These are phyloP conservation scores for Funneliformis geosporum DNA, from an alignment of 192 early-diverging fungal genomes.

Conservation along the genomic window DNA sequence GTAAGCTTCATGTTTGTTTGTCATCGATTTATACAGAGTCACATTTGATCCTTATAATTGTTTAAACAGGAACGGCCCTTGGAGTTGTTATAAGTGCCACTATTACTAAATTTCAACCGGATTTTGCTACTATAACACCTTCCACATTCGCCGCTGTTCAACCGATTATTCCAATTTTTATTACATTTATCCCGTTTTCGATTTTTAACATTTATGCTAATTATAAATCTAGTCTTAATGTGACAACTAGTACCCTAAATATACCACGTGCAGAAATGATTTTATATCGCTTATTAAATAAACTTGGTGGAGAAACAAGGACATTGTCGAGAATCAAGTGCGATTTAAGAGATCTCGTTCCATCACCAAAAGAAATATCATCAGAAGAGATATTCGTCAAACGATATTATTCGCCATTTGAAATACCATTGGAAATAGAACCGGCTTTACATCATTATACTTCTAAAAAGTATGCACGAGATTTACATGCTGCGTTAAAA, in stretches of 20 bases:
- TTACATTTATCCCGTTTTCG: slow-evolving; percentile 69
- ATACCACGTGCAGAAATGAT: slow-evolving; percentile 52
- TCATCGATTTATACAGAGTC: slow-evolving; percentile 33
- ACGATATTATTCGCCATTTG: slow-evolving; percentile 48
- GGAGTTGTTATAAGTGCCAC: slow-evolving; percentile 47
- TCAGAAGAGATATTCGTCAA: slow-evolving; percentile 51
- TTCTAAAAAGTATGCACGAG: slow-evolving; percentile 19
- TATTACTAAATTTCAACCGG: slow-evolving; percentile 42
- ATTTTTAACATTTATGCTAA: slow-evolving; percentile 69
- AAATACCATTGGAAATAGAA: slow-evolving; percentile 50
- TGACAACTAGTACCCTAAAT: slow-evolving; percentile 65
- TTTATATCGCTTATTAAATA: slow-evolving; percentile 38
- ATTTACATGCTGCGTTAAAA: slow-evolving; percentile 33
- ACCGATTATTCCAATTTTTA: slow-evolving; percentile 59
- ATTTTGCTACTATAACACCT: background rate
- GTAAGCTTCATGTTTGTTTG: slow-evolving; percentile 48
- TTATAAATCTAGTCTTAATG: slow-evolving; percentile 67
- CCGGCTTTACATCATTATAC: slow-evolving; percentile 43
- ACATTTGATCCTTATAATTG: slow-evolving; percentile 10
- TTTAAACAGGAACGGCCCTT: slow-evolving; percentile 41
- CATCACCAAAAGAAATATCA: slow-evolving; percentile 43
- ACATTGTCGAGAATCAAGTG: background rate
- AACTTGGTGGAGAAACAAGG: slow-evolving; percentile 21
- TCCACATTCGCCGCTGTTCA: slow-evolving; percentile 4
- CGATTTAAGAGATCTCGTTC: slow-evolving; percentile 28